phyloP scores from a whole-genome alignment of 345 rosid species.

The Eucalyptus virginea region DNA sequence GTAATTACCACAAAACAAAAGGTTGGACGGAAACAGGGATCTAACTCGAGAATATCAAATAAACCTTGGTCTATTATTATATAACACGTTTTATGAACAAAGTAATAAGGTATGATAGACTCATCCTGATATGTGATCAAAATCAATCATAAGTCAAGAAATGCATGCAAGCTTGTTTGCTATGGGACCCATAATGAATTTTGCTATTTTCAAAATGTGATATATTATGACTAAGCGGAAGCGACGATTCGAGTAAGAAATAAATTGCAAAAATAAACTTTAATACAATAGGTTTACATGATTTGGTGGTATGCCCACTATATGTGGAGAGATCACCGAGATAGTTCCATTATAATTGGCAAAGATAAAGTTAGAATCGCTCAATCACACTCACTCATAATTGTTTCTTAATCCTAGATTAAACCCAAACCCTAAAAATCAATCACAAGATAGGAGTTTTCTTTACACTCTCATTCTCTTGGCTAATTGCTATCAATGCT shows the following conservation, averaged over 20 bases:
- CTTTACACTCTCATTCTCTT: neutral
- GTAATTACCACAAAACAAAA: neutral
- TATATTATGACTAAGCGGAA: neutral
- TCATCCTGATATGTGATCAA: neutral
- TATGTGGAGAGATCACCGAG: neutral
- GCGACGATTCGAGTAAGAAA: neutral
- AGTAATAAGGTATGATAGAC: neutral
- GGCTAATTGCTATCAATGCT: neutral
- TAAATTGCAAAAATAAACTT: neutral
- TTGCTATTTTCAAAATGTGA: neutral
- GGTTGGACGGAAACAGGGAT: no score
- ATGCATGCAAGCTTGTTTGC: neutral
- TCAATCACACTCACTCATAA: neutral
- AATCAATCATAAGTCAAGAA: neutral
- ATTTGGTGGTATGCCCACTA: neutral
- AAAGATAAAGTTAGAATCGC: neutral
- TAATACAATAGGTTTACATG: neutral
- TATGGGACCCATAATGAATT: neutral
- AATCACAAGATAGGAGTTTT: neutral
- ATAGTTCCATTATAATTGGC: neutral
- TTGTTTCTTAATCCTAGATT: neutral
- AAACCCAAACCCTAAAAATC: neutral
- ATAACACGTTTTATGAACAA: neutral
- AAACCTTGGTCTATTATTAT: neutral
- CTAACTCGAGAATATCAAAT: no score